Base-by-base conservation (phyloP, 2,329 filamentous ascomycete genomes). In the Verticillium nonalfalfae region DNA sequence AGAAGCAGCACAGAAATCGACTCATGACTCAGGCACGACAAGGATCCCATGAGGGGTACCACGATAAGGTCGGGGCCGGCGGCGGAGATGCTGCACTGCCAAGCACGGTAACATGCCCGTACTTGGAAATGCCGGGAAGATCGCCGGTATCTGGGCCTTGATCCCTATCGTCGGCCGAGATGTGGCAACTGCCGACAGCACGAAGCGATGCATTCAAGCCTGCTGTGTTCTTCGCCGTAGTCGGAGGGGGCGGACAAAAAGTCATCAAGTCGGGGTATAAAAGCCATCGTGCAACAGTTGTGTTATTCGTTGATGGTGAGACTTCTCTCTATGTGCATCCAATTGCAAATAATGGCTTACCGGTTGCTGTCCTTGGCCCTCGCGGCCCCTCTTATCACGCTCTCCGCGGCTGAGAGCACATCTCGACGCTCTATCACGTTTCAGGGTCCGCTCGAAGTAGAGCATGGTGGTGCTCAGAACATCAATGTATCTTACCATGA, bases 401-500 rank as follows among this genome's bases (percentile, higher is more conserved):
- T 52, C 18, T 52, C 45, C n/a, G 21, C 4, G 18, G 45, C 18
- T 11, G 45, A 26, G 4, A 2, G n/a, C 10, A 21, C 21, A 7
- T 18, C 18, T 21, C 45, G 21, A 18, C 45, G 45, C 11, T 52
- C 45, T 26, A 18, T 52, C 45, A 52, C 45, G 7, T 52, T 52
- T 13, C n/a, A 52, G 45, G 45, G 18, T 1, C 60, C 64, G 6
- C 62, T 64, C 14, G 60, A 63, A 54, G 62, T 64, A 14, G 62
- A 65, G 35, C 62, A 57, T 18, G 62, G 61, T 15, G 64, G 63
- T 13, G 58, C 63, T 11, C 67, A 66, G 3, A 70, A 70, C 15
- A 60, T 70, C n/a, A 39, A 66, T 3, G 40, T 70, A 0, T 60
- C 68, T 34, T 69, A 69, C 39, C 34, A 11, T 2, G 68, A 67